These are phyloP conservation scores for Penicillium verrucosum DNA, from an alignment of 2,329 filamentous ascomycete species.

Conservation along the genomic window DNA sequence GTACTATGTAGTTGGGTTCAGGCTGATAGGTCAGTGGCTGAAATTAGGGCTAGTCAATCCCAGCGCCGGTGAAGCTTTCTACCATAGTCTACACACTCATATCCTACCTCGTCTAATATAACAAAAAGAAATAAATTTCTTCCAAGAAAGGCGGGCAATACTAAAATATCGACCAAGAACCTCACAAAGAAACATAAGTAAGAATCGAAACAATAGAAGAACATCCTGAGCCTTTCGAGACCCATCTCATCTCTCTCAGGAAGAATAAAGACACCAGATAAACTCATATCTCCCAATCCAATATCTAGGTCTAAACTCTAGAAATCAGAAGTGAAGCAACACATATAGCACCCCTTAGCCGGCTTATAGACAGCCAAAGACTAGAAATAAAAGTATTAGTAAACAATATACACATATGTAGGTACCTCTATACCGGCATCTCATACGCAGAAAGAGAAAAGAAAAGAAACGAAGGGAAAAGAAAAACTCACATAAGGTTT, in stretches of 20 bases:
- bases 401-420: not conserved
- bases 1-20: not conserved
- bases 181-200: not conserved
- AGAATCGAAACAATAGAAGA: not conserved
- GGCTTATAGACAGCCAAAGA: conserved; percentile 3
- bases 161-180: not conserved
- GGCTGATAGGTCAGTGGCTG: not conserved
- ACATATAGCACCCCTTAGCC: conserved; percentile 16
- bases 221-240: not conserved
- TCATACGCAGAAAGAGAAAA: not conserved
- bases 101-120: not conserved
- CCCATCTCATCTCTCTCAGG: not conserved
- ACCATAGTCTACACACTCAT: not conserved
- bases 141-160: not conserved
- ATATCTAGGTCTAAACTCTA: not conserved
- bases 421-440: not conserved
- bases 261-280: not conserved
- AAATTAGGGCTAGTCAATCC: not conserved
- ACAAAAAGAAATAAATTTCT: not conserved
- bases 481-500: conserved; percentile 16
- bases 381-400: not conserved
- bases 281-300: not conserved
- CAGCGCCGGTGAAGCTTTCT: not conserved
- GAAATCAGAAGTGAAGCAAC: conserved; percentile 13
- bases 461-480: not conserved